Conservation (phyloP, 352 stramenopile species). For the Pythium rishiriense region DNA sequence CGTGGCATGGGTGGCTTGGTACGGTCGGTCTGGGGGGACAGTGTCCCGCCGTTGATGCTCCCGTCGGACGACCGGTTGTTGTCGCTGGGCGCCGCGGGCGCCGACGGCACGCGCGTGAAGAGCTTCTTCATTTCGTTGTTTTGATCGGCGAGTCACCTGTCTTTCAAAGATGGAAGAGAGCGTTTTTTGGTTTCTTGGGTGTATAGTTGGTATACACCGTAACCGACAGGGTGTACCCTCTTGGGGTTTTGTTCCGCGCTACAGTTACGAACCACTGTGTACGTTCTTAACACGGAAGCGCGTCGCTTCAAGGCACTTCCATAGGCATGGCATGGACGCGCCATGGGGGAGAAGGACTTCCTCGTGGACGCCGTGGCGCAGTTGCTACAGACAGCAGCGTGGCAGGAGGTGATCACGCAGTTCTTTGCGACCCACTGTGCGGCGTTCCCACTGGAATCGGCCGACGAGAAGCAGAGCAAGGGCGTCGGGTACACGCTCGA, state of each 20-base stretch:
- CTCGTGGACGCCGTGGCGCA: slow-evolving; percentile 71
- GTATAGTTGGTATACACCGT: too few relatives aligned
- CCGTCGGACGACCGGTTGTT: not conserved
- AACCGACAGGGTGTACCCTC: too few relatives aligned
- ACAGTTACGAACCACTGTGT: too few relatives aligned
- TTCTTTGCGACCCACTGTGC: slow-evolving; percentile 65
- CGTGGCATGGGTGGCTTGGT: slow-evolving; percentile 11
- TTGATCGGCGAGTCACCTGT: too few relatives aligned
- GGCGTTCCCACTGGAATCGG: slow-evolving; percentile 37
- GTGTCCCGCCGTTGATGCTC: slow-evolving; percentile 21
- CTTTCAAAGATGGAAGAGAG: too few relatives aligned
- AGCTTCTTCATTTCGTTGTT: slow-evolving; percentile 50
- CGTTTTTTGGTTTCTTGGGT: too few relatives aligned
- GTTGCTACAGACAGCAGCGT: slow-evolving; percentile 59
- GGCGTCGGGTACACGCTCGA: slow-evolving; percentile 42
- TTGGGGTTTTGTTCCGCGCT: too few relatives aligned
- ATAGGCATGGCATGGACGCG: not conserved
- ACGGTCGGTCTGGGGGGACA: slow-evolving; percentile 6
- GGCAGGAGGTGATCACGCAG: slow-evolving; percentile 46
- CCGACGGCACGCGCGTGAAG: slow-evolving; percentile 27
- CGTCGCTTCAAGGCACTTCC: not conserved
- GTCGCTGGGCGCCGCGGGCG: not conserved
- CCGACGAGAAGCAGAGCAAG: slow-evolving; percentile 29
- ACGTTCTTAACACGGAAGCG: too few relatives aligned
- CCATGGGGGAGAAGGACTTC: slow-evolving; percentile 61